Evolutionary conservation across 2,329 filamentous ascomycete genomes (phyloP).

Genomic region (Colletotrichum shisoi): DNA sequence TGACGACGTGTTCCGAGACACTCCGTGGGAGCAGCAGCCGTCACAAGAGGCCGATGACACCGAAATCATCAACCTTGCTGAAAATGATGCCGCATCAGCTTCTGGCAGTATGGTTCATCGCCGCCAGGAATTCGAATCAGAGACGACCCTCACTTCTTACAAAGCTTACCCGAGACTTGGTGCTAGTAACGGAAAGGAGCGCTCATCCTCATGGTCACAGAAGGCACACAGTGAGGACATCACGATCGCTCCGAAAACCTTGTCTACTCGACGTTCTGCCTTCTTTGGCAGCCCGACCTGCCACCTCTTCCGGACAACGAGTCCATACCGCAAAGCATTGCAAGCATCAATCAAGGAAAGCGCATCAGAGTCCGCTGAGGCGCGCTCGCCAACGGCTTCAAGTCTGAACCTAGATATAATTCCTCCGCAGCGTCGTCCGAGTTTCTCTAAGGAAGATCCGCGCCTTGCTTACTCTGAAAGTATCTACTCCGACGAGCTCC

Average conservation of each 20-base stretch:
- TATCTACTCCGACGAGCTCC: slow-evolving; percentile 54
- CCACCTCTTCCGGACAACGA: slow-evolving; percentile 62
- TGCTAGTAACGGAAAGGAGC: background rate
- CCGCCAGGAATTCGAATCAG: background rate
- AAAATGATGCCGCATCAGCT: background rate
- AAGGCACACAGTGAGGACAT: slow-evolving; percentile 20
- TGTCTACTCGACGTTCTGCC: slow-evolving; percentile 56
- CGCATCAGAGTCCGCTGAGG: slow-evolving; percentile 42
- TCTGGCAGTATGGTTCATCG: slow-evolving; percentile 14
- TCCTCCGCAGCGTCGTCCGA: slow-evolving; percentile 49
- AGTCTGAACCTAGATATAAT: slow-evolving; percentile 51
- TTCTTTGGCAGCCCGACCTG: slow-evolving; percentile 62
- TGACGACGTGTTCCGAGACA: slow-evolving; percentile 48
- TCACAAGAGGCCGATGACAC: background rate
- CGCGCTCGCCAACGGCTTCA: slow-evolving; percentile 39
- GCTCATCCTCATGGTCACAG: background rate
- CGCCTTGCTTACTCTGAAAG: slow-evolving; percentile 57
- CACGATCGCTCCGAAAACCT: slow-evolving; percentile 42
- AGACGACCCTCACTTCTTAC: background rate
- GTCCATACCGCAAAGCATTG: slow-evolving; percentile 63
- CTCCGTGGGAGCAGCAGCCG: slow-evolving; percentile 1
- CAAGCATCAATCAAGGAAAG: slow-evolving; percentile 56
- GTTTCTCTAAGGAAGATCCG: slow-evolving; percentile 52
- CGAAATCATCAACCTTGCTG: background rate
- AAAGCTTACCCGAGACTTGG: slow-evolving; percentile 2